Evolutionary conservation across 192 early-diverging fungal species (phyloP).

Genomic region (Fimicolochytrium jonesii): DNA sequence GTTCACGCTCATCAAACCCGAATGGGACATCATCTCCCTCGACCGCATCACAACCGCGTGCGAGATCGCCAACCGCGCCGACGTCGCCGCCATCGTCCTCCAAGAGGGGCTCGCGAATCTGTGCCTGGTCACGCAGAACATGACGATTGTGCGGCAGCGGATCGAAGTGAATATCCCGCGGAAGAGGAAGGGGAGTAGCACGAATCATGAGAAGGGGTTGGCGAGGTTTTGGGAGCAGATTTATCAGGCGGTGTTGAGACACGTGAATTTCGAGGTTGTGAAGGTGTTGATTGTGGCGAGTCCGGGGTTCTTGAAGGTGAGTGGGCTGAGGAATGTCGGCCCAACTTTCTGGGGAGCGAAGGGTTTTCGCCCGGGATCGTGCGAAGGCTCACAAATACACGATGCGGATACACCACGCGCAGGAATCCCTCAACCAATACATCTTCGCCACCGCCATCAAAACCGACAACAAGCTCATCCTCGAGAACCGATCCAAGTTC

Average conservation of each 20-base stretch:
- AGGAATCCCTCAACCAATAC: constrained; percentile 83
- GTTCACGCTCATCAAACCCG: constrained; percentile 82
- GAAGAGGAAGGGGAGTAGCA: constrained; percentile 85
- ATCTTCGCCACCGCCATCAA: constrained; percentile 78
- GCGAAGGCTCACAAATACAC: too few species aligned
- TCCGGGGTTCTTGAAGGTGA: constrained; percentile 89
- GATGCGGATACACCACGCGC: too few species aligned
- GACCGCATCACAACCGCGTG: constrained; percentile 85
- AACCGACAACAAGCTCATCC: constrained; percentile 72
- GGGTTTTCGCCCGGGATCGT: too few species aligned
- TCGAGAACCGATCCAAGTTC: constrained; percentile 87
- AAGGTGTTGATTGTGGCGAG: constrained; percentile 95
- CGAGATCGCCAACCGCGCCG: constrained; percentile 83
- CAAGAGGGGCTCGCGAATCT: constrained; percentile 80
- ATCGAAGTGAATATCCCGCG: constrained; percentile 90
- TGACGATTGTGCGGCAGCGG: constrained; percentile 92
- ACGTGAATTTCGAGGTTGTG: constrained; percentile 88
- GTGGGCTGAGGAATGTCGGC: too few species aligned
- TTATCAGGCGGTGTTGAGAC: constrained; percentile 78
- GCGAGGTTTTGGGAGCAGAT: constrained; percentile 87
- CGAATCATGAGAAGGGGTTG: constrained; percentile 80
- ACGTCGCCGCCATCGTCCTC: constrained; percentile 88
- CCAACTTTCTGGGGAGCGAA: too few species aligned
- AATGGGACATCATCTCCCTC: constrained; percentile 92
- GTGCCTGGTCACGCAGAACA: constrained; percentile 88